Evolutionary conservation across 805 yeast genomes (phyloP), one percentile per base, ranked within the genome.

Genomic region (Schizosaccharomyces osmophilus): DNA sequence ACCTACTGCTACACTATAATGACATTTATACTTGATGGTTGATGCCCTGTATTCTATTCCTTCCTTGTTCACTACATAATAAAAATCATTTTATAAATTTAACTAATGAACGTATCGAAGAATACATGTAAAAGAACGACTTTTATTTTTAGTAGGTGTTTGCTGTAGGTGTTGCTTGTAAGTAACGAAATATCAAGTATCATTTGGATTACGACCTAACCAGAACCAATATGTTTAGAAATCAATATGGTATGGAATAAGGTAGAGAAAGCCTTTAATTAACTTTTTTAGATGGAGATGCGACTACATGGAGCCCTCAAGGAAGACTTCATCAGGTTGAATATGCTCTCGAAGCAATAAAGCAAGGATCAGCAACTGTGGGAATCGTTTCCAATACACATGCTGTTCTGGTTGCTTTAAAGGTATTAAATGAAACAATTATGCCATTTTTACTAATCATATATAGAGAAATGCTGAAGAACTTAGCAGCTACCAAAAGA

Each of bases 301-400:
- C 97, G 59, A 95, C 93, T 63, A 93, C 99, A 15, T 93, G 87
- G 75, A 90, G 97, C 42, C 95, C 95, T 62, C 87, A 95, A 4
- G 95, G 95, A 4, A 80, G 95, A 67, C 80, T 87, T 63, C 88
- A 87, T 74, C 95, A 87, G 73, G 85, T 71, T 62, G 95, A 87
- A 70, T 86, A 86, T 67, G 95, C 95, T 2, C 75, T 87, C 61
- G 95, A 87, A 68, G 97, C 98, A 13, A 93, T 93, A 72, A 93
- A 93, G 71, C 97, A 90, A 75, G 98, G 98, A 48, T 83, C 94
- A 65, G 97, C 97, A 2, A 90, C 97, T 2, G 96, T 89, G 43
- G 99, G 98, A 8, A 76, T 93, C 62, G 83, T 87, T 54, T 87
- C 96, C 51, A 81, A 83, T 67, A 82, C 80, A 61, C 85, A 88